Evolutionary conservation across 2,329 filamentous ascomycete species (phyloP).

Genomic region (Capronia coronata): DNA sequence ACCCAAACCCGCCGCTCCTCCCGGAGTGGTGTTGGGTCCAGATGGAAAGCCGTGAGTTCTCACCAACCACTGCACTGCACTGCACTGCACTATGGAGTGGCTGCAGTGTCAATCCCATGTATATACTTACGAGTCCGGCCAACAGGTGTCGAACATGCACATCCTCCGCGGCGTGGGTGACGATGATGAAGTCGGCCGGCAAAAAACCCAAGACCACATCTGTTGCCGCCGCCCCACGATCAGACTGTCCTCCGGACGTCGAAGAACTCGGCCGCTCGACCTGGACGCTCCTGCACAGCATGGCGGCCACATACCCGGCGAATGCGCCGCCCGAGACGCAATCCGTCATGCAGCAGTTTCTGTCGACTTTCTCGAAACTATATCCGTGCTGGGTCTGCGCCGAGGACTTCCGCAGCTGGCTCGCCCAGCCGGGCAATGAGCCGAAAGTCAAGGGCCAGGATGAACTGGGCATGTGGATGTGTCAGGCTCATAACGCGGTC

Average conservation of each 20-base stretch:
- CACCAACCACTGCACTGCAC: too few species aligned
- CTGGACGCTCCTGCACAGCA: constrained; percentile 89
- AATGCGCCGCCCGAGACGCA: constrained; percentile 63
- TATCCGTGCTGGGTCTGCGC: constrained; percentile 97
- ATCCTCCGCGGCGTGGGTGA: constrained; percentile 42
- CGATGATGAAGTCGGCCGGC: constrained; percentile 37
- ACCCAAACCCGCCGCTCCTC: constrained; percentile 36
- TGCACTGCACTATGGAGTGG: too few species aligned
- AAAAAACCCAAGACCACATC: constrained; percentile 26
- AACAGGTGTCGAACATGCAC: constrained; percentile 46
- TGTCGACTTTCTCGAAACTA: constrained; percentile 71
- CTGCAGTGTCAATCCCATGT: too few species aligned
- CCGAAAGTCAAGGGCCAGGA: constrained; percentile 51
- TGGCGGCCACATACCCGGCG: constrained; percentile 79
- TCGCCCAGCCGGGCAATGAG: constrained; percentile 59
- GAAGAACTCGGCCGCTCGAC: constrained; percentile 77
- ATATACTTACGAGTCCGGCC: too few species aligned
- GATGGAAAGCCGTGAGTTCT: constrained; percentile 48
- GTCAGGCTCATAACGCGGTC: constrained; percentile 47
- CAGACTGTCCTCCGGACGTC: constrained; percentile 84
- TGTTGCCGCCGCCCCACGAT: constrained; percentile 18
- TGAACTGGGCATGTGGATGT: constrained; percentile 47
- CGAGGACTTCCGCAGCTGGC: constrained; percentile 79
- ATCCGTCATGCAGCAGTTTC: constrained; percentile 67
- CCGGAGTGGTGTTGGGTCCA: constrained; percentile 45